Conservation (phyloP, 495 filamentous ascomycete genomes). For the Xylaria acuta region DNA sequence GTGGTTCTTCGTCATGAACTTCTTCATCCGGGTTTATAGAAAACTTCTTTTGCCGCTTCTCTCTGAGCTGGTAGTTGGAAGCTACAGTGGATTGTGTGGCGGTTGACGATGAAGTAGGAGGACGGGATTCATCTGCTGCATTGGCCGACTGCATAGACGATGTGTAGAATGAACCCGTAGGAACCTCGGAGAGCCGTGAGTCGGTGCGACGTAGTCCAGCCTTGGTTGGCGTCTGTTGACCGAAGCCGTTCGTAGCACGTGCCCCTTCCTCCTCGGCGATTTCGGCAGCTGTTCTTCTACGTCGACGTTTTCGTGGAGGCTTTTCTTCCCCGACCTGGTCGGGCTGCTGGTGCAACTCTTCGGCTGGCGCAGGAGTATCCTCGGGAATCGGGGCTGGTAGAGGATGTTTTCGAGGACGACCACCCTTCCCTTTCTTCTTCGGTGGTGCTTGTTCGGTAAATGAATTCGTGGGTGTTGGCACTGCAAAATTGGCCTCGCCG, state of each 20-base stretch:
- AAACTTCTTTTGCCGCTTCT: constrained; percentile 41
- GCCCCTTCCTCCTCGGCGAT: constrained; percentile 27
- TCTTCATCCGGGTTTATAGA: constrained; percentile 36
- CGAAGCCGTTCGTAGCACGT: constrained; percentile 18
- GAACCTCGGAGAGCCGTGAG: constrained; percentile 28
- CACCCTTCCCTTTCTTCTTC: constrained; percentile 41
- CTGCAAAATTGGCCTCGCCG: constrained; percentile 20
- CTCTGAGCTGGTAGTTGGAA: constrained; percentile 40
- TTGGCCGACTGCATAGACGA: constrained; percentile 21
- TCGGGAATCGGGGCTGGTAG: constrained; percentile 24
- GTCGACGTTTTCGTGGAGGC: constrained; percentile 34
- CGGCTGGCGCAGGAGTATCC: constrained; percentile 7
- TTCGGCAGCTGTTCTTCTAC: constrained; percentile 29
- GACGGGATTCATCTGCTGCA: constrained; percentile 35
- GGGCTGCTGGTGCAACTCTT: constrained; percentile 19
- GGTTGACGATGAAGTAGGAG: constrained; percentile 38
- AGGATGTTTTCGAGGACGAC: constrained; percentile 38
- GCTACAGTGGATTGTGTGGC: constrained; percentile 36
- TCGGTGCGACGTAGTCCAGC: constrained; percentile 24
- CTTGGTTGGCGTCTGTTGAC: constrained; percentile 23
- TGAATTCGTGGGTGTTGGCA: not conserved
- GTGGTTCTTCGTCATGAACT: constrained; percentile 30
- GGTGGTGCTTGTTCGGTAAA: constrained; percentile 22
- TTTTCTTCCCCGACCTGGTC: constrained; percentile 22
- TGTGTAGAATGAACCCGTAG: constrained; percentile 28